Conservation (phyloP, 768 basidiomycete species). For the Lactarius quietus region DNA sequence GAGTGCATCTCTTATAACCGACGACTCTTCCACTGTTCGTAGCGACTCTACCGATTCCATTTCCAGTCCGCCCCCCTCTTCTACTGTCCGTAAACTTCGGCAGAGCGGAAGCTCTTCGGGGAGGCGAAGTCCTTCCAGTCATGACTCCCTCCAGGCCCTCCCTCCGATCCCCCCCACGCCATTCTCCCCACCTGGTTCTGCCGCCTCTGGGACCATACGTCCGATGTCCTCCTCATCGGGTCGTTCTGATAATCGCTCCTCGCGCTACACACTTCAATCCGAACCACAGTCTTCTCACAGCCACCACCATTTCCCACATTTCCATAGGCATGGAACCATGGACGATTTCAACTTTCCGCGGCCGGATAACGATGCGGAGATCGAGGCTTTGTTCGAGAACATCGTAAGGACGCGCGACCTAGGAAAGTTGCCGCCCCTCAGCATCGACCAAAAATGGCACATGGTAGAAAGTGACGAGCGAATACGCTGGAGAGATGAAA, state of each 20-base stretch:
- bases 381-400: slow-evolving; percentile 76
- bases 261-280: slow-evolving; percentile 57
- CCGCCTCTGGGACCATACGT: slow-evolving; percentile 30
- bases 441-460: slow-evolving; percentile 87
- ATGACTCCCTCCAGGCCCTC: slow-evolving; percentile 51
- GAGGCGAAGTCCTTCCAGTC: slow-evolving; percentile 45
- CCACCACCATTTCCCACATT: slow-evolving; percentile 38
- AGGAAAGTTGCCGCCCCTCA: slow-evolving; percentile 52
- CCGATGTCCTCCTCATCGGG: slow-evolving; percentile 36
- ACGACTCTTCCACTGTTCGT: slow-evolving; percentile 58
- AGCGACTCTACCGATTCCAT: slow-evolving; percentile 45
- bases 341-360: slow-evolving; percentile 73
- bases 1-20: slow-evolving; percentile 46
- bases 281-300: slow-evolving; percentile 56
- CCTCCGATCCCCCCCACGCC: slow-evolving; percentile 33
- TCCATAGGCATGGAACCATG: slow-evolving; percentile 39
- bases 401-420: slow-evolving; percentile 70
- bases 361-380: slow-evolving; percentile 71
- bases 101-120: slow-evolving; percentile 47
- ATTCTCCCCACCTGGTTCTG: slow-evolving; percentile 19
- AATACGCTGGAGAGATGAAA: slow-evolving; percentile 72
- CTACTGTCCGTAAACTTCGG: slow-evolving; percentile 43
- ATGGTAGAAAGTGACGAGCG: slow-evolving; percentile 84
- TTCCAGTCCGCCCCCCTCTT: slow-evolving; percentile 32
- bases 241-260: slow-evolving; percentile 57